Conservation (phyloP, 2,329 filamentous ascomycete species). For the Botrytis tulipae region DNA sequence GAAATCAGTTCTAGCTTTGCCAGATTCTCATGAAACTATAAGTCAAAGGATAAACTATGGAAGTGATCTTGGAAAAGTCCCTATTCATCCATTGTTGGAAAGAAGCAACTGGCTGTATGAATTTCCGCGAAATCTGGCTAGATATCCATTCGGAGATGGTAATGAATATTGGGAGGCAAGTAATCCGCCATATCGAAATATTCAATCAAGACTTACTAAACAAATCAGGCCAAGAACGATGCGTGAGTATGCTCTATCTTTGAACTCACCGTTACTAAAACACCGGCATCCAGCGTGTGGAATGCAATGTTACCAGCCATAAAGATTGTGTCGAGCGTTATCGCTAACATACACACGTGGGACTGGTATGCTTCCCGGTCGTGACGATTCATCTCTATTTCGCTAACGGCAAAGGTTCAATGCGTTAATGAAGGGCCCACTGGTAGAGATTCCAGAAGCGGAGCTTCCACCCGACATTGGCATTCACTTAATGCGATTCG, state of each 20-base stretch:
- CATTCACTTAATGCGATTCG: not conserved
- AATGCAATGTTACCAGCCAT: not conserved
- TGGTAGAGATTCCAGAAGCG: not conserved
- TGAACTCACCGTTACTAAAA: not conserved
- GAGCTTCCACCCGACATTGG: not conserved
- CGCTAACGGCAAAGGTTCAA: not conserved
- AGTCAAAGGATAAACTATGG: not conserved
- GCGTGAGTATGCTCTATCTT: not conserved
- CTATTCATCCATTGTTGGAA: not conserved
- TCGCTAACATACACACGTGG: conserved; percentile 5
- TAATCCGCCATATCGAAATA: not conserved
- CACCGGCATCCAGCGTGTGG: not conserved
- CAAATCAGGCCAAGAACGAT: not conserved
- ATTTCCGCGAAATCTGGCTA: not conserved
- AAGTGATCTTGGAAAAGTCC: not conserved
- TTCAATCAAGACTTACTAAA: not conserved
- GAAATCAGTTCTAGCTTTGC: conserved; percentile 6
- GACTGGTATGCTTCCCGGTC: not conserved
- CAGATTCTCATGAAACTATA: not conserved
- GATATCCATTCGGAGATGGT: conserved; percentile 1
- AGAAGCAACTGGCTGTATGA: not conserved
- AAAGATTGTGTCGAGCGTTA: not conserved
- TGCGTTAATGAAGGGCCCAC: not conserved
- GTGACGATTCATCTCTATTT: not conserved
- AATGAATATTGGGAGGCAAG: conserved; percentile 15